Evolutionary conservation across 2,329 filamentous ascomycete genomes (phyloP).

Genomic region (Verticillium dahliae): DNA sequence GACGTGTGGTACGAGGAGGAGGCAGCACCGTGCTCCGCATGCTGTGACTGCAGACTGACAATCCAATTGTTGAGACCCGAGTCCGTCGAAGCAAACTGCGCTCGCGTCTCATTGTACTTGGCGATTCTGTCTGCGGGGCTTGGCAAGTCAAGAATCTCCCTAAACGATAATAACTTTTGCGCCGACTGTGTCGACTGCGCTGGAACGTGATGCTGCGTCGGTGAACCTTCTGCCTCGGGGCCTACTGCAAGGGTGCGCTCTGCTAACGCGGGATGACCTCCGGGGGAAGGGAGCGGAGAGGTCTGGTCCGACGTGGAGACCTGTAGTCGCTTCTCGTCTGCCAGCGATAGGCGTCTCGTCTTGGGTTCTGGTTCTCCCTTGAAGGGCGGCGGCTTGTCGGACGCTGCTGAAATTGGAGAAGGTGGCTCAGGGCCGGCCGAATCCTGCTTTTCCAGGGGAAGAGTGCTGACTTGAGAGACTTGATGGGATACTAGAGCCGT

Average conservation of each 20-base stretch:
- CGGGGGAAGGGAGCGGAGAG: conserved; percentile 27
- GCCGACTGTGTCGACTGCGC: conserved; percentile 4
- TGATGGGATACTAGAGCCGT: conserved; percentile 21
- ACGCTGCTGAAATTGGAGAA: conserved; percentile 34
- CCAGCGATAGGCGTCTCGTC: conserved; percentile 28
- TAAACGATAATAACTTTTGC: conserved; percentile 52
- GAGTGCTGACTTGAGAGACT: conserved; percentile 28
- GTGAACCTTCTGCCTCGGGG: conserved; percentile 9
- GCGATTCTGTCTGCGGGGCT: conserved; percentile 62
- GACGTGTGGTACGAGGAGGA: conserved; percentile 19
- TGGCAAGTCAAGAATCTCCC: conserved; percentile 68
- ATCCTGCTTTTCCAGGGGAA: conserved; percentile 16
- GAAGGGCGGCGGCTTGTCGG: conserved; percentile 20
- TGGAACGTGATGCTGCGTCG: conserved; percentile 6
- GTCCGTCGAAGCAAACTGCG: conserved; percentile 64
- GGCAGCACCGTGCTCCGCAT: conserved; percentile 41
- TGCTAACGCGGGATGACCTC: conserved; percentile 29
- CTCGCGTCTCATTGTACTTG: conserved; percentile 66
- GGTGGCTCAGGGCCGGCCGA: conserved; percentile 27
- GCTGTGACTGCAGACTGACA: conserved; percentile 31
- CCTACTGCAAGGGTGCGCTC: neutral
- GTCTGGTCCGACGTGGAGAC: conserved; percentile 24
- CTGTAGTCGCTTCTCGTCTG: conserved; percentile 33
- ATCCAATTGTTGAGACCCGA: conserved; percentile 65
- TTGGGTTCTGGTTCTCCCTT: conserved; percentile 2